Evolutionary conservation across 1,284 basidiomycete genomes (phyloP).

Genomic region (Wallemia ichthyophaga): DNA sequence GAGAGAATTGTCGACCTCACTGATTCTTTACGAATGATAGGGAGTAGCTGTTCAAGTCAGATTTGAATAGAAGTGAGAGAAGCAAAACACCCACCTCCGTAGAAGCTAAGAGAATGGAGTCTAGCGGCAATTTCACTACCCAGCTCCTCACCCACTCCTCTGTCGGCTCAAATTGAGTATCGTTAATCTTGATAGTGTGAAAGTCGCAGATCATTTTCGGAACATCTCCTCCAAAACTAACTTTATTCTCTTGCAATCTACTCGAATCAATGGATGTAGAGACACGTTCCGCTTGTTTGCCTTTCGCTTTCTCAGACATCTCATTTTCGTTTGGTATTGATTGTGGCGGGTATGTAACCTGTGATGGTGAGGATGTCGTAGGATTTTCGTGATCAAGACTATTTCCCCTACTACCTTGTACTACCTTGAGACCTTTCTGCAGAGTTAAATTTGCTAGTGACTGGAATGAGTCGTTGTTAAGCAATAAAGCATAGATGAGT

Average conservation of each 20-base stretch:
- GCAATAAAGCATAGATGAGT: conserved; percentile 54
- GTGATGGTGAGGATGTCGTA: conserved; percentile 14
- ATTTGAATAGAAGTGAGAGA: too few relatives aligned
- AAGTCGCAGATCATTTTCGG: conserved; percentile 27
- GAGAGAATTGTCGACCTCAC: neutral
- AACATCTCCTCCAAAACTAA: conserved; percentile 18
- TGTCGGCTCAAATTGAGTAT: conserved; percentile 63
- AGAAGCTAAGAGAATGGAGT: conserved; percentile 48
- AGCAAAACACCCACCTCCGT: conserved; percentile 28
- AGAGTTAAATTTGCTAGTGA: conserved; percentile 67
- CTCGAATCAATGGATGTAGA: neutral
- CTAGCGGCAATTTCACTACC: conserved; percentile 37
- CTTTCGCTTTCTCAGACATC: conserved; percentile 50
- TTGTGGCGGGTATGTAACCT: conserved; percentile 5
- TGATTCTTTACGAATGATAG: neutral
- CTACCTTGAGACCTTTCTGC: conserved; percentile 46
- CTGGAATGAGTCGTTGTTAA: conserved; percentile 52
- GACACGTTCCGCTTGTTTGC: conserved; percentile 37
- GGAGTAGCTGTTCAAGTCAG: too few relatives aligned
- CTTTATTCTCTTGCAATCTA: conserved; percentile 1
- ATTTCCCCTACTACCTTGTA: conserved; percentile 24
- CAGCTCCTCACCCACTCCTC: conserved; percentile 57
- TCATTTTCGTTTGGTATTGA: conserved; percentile 9
- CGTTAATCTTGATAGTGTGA: conserved; percentile 26
- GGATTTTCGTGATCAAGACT: conserved; percentile 8